Percentiles rank a stretch among this genome's conserved stretches.
Conservation (phyloP, 2,329 filamentous ascomycete genomes). For the Colletotrichum lindemuthianum region DNA sequence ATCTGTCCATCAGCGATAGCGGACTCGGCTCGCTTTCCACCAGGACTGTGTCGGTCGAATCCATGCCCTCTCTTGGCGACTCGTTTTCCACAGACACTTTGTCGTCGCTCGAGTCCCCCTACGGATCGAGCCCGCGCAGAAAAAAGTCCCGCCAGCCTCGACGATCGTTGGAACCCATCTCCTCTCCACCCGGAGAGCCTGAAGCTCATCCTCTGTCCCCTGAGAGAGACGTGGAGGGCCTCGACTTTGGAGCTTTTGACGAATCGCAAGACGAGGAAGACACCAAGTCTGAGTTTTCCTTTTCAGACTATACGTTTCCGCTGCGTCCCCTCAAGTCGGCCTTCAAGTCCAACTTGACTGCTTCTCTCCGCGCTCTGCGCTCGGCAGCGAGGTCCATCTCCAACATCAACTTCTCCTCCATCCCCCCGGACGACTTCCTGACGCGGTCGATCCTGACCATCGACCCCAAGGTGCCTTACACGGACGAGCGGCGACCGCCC, state of each 20-base stretch:
- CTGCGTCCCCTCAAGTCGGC: conserved; percentile 64
- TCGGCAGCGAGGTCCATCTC: conserved; percentile 73
- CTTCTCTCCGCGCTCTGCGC: conserved; percentile 71
- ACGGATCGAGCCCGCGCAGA: conserved; percentile 48
- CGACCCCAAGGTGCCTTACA: conserved; percentile 72
- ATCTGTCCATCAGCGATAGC: conserved; percentile 58
- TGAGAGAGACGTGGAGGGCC: conserved; percentile 60
- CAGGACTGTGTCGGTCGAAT: conserved; percentile 68
- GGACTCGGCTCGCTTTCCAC: conserved; percentile 64
- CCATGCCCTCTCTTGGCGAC: conserved; percentile 67
- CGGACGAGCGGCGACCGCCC: conserved; percentile 73
- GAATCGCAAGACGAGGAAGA: conserved; percentile 44
- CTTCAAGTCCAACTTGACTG: conserved; percentile 76
- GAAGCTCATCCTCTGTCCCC: conserved; percentile 63
- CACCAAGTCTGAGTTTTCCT: conserved; percentile 45
- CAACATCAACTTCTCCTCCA: conserved; percentile 69
- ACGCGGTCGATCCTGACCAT: conserved; percentile 75
- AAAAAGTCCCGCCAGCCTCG: conserved; percentile 49
- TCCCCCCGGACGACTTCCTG: conserved; percentile 73
- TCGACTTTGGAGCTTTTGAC: conserved; percentile 46
- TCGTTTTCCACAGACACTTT: conserved; percentile 62
- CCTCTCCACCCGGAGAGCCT: conserved; percentile 62
- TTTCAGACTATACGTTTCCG: conserved; percentile 45
- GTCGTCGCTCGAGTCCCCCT: conserved; percentile 61
- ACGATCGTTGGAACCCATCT: conserved; percentile 65